These are phyloP conservation scores for Cyclocybe aegerita DNA, from an alignment of 768 basidiomycete species.

Conservation along the genomic window DNA sequence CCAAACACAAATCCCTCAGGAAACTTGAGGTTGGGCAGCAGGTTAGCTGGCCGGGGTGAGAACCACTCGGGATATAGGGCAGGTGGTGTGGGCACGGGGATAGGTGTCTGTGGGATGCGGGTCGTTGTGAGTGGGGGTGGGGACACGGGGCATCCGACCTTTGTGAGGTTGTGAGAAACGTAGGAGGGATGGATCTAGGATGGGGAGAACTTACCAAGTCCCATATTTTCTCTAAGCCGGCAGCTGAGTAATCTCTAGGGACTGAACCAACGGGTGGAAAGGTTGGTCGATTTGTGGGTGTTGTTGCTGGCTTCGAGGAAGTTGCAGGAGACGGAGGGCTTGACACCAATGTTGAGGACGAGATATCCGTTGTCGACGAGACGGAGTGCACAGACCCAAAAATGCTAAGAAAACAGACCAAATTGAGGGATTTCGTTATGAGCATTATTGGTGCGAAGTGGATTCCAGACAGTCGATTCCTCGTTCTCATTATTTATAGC, in stretches of 20 bases:
- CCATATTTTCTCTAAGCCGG: slow-evolving; percentile 41
- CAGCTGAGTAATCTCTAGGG: slow-evolving; percentile 36
- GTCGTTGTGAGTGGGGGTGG: slow-evolving; percentile 47
- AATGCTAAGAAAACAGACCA: too few species aligned
- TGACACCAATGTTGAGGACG: too few species aligned
- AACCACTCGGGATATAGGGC: slow-evolving; percentile 47
- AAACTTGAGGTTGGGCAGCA: slow-evolving; percentile 44
- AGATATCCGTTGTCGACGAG: too few species aligned
- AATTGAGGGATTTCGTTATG: too few species aligned
- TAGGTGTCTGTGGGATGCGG: slow-evolving; percentile 33
- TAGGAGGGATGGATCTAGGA: not conserved
- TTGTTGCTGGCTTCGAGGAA: not conserved
- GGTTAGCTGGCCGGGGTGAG: slow-evolving; percentile 39
- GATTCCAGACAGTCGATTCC: too few species aligned
- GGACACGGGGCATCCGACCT: slow-evolving; percentile 42
- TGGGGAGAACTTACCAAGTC: slow-evolving; percentile 29
- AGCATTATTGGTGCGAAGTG: too few species aligned
- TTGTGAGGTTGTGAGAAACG: not conserved
- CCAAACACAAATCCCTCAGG: slow-evolving; percentile 51
- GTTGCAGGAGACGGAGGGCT: too few species aligned
- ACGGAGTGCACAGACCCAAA: too few species aligned
- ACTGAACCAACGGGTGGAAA: slow-evolving; percentile 43
- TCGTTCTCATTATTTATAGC: too few species aligned
- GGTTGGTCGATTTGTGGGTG: slow-evolving; percentile 13
- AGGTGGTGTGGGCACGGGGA: slow-evolving; percentile 40